Evolutionary conservation across 2,329 filamentous ascomycete species (phyloP), one percentile per base, ranked within the genome.

Genomic region (Passalora sequoiae): DNA sequence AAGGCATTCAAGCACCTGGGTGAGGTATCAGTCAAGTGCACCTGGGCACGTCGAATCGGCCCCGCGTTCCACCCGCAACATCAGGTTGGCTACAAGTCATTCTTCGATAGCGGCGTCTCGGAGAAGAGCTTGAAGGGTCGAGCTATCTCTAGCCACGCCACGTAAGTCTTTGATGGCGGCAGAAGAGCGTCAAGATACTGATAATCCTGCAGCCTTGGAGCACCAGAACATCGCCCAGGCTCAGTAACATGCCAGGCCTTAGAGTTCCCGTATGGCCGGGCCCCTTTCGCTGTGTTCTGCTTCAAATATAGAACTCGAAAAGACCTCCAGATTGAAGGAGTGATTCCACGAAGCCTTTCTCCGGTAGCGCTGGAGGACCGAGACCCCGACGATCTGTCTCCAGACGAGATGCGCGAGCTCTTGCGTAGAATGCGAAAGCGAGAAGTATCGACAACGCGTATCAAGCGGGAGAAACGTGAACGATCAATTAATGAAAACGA

Each of bases 291-390:
- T 0, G 49, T 29, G 1, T 57, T 49, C 35, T 37, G 19, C 0
- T 62, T 60, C 54, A 53, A 51, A n/a, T 60, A 60, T 21, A 52
- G 58, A 2, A 55, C 58, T 1, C 53, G 44, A 61, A 56, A 38
- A 15, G 59, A 60, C 17, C 56, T 61, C 1, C 52, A 59, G 27
- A 50, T 57, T 32, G 59, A 60, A 41, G 50, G 51, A 27, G 47
- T 60, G 38, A 51, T 62, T 22, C 43, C 47, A 4, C 51, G 58
- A 4, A 50, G 38, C n/a, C 59, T 54, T 2, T 53, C 53, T 1
- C 57, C 58, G 1, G 27, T 49, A 2, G 50, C 58, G 3, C 53
- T 60, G 6, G 56, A 57, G 16, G 53, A 59, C 1, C 53, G 56
- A 2, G 57, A 60, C 21, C 55, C 54, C 4, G 49, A 54, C 12